These are phyloP conservation scores for Leptographium lundbergii DNA, from an alignment of 2,329 filamentous ascomycete species.

Conservation along the genomic window DNA sequence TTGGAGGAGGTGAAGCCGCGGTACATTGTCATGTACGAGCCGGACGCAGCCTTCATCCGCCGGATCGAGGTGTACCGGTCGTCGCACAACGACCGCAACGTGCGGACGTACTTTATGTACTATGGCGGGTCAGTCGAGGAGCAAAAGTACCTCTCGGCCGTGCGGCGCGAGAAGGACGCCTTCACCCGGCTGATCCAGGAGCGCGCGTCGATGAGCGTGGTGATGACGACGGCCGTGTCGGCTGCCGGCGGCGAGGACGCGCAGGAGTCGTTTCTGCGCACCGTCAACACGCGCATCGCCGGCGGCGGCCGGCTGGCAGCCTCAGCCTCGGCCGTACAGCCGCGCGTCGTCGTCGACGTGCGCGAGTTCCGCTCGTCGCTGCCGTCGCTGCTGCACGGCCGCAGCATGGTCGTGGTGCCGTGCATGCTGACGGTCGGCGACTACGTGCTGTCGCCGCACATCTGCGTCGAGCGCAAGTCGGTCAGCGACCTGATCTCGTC, in stretches of 20 bases:
- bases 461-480: constrained; percentile 91
- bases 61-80: constrained; percentile 92
- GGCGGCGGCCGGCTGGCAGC: constrained; percentile 76
- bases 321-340: constrained; percentile 77
- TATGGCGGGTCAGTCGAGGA: constrained; percentile 93
- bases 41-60: constrained; percentile 85
- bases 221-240: constrained; percentile 53
- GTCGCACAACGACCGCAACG: constrained; percentile 78
- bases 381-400: constrained; percentile 80
- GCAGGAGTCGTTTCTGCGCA: constrained; percentile 84
- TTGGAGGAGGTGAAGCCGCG: constrained; percentile 85
- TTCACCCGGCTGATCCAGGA: constrained; percentile 94
- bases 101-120: constrained; percentile 93
- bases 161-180: constrained; percentile 90
- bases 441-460: constrained; percentile 82
- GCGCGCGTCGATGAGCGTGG: constrained; percentile 82
- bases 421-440: constrained; percentile 96
- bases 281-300: constrained; percentile 91
- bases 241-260: constrained; percentile 50
- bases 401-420: constrained; percentile 77
- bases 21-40: constrained; percentile 98
- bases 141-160: constrained; percentile 77
- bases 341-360: constrained; percentile 86
- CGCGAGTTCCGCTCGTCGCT: constrained; percentile 91
- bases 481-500: constrained; percentile 83